Conservation (phyloP, 1,284 basidiomycete genomes). For the Pseudozyma tsukubaensis region DNA sequence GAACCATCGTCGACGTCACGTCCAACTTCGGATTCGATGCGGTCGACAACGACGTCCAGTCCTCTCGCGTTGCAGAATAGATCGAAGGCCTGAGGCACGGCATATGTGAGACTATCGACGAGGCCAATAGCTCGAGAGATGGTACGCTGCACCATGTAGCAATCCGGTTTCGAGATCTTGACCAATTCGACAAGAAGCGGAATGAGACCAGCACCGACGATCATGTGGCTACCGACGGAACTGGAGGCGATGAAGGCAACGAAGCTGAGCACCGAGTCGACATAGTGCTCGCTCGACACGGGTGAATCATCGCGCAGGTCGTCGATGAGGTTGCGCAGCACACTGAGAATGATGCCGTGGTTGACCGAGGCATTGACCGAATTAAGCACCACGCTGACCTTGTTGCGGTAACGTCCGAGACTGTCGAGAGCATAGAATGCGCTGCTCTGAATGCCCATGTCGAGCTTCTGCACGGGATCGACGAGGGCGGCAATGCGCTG, state of each 20-base stretch:
- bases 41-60: slow-evolving; percentile 83
- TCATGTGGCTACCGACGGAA: slow-evolving; percentile 86
- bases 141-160: slow-evolving; percentile 65
- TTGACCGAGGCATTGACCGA: slow-evolving; percentile 95
- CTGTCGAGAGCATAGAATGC: slow-evolving; percentile 90
- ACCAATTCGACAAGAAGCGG: slow-evolving; percentile 75
- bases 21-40: slow-evolving; percentile 75
- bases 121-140: slow-evolving; percentile 79
- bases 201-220: slow-evolving; percentile 95
- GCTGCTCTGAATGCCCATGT: slow-evolving; percentile 74
- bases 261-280: slow-evolving; percentile 77
- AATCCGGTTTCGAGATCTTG: slow-evolving; percentile 37
- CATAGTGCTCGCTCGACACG: slow-evolving; percentile 74
- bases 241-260: slow-evolving; percentile 88
- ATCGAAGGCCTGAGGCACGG: slow-evolving; percentile 86
- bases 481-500: slow-evolving; percentile 56
- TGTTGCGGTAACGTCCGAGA: slow-evolving; percentile 83
- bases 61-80: slow-evolving; percentile 87
- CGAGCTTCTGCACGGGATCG: slow-evolving; percentile 41
- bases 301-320: slow-evolving; percentile 63
- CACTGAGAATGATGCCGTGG: slow-evolving; percentile 78
- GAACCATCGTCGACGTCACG: slow-evolving; percentile 51
- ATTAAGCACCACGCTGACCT: slow-evolving; percentile 86
- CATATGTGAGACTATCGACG: slow-evolving; percentile 91
- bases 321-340: slow-evolving; percentile 53